Percentiles rank a stretch among this genome's conserved stretches.
These are phyloP conservation scores for Astragalus glycyphyllos DNA, from an alignment of 306 rosid species.

Conservation along the genomic window DNA sequence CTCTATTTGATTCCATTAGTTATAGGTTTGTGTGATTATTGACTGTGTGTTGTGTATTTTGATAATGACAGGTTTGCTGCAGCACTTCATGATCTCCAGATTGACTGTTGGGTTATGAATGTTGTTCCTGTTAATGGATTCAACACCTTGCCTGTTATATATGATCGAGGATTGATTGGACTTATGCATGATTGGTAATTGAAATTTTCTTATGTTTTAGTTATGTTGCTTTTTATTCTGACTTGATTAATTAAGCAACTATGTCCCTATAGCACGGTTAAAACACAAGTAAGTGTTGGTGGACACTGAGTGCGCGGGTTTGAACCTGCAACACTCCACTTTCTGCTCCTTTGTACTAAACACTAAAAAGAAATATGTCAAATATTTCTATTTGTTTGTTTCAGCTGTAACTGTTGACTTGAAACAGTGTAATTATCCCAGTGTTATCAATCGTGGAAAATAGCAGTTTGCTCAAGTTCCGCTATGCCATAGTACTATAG, in stretches of 20 bases:
- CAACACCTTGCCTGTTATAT: slow-evolving; percentile 82
- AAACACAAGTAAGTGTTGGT: no score
- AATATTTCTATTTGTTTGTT: neutral
- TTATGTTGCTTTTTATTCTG: slow-evolving; percentile 16
- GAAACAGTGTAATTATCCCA: neutral
- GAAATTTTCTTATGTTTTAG: slow-evolving; percentile 20
- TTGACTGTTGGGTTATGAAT: slow-evolving; percentile 88
- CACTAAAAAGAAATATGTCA: neutral
- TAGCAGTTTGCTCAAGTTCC: no score
- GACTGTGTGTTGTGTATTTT: slow-evolving; percentile 30
- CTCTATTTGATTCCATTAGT: neutral
- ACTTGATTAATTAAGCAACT: no score
- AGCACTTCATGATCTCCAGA: slow-evolving; percentile 57
- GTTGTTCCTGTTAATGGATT: slow-evolving; percentile 81
- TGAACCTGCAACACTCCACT: no score
- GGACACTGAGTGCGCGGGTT: no score
- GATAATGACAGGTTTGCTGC: slow-evolving; percentile 79
- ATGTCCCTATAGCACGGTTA: no score
- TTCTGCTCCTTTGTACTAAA: no score
- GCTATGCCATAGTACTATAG: no score
- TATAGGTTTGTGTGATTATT: slow-evolving; percentile 19
- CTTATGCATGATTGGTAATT: slow-evolving; percentile 94
- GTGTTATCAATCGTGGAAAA: no score
- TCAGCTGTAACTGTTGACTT: neutral
- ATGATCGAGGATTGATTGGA: slow-evolving; percentile 90